These are phyloP conservation scores for Piper betle DNA, from an alignment of 164 flowering plant genomes.

Conservation along the genomic window DNA sequence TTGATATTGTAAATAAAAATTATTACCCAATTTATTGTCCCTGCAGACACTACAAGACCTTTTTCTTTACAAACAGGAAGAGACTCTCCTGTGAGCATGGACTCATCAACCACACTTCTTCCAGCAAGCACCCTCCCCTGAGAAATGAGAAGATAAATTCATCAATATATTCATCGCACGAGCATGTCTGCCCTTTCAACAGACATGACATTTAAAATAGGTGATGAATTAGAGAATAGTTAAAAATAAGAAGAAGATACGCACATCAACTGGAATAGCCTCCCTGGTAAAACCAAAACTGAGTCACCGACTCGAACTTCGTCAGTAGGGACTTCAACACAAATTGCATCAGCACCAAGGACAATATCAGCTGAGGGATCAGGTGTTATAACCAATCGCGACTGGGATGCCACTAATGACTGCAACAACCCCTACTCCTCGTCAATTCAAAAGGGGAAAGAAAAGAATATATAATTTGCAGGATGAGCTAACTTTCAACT, in stretches of 20 bases:
- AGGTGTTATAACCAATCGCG: constrained; percentile 67
- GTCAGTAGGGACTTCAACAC: constrained; percentile 80
- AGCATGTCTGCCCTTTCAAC: neutral
- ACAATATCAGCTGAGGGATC: constrained; percentile 39
- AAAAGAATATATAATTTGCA: neutral
- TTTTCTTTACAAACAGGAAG: constrained; percentile 85
- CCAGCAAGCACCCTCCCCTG: constrained; percentile 91
- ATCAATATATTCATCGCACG: neutral
- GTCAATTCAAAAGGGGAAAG: neutral
- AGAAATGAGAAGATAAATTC: neutral
- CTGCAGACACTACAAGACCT: constrained; percentile 74
- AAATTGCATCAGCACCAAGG: constrained; percentile 62
- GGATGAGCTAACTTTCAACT: too few species aligned
- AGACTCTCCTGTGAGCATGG: constrained; percentile 98
- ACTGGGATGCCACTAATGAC: constrained; percentile 78
- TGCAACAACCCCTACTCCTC: constrained; percentile 17
- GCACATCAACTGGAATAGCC: constrained; percentile 85
- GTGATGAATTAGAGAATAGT: neutral
- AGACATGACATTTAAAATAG: neutral
- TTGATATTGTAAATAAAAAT: neutral
- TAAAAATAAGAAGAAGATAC: constrained; percentile 7
- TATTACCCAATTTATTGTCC: constrained; percentile 91
- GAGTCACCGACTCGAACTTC: constrained; percentile 83
- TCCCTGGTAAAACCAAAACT: constrained; percentile 90
- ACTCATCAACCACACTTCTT: constrained; percentile 93